Evolutionary conservation across 257 asterid genomes (phyloP).

Genomic region (Solanum habrochaites): DNA sequence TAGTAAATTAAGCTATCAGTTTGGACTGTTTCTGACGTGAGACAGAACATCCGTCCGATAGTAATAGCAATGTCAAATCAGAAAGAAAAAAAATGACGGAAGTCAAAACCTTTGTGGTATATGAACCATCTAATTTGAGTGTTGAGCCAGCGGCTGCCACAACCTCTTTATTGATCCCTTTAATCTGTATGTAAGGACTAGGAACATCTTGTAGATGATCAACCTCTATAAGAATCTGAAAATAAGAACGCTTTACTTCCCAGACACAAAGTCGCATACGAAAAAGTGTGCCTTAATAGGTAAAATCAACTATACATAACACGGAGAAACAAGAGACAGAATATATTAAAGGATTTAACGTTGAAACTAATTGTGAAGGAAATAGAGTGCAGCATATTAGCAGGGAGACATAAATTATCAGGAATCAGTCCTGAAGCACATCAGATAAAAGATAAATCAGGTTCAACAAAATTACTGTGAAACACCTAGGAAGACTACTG

Average conservation of each 20-base stretch:
- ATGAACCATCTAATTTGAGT: constrained; percentile 80
- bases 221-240: constrained; percentile 87
- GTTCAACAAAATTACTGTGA: not conserved
- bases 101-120: constrained; percentile 77
- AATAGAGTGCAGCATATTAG: not conserved
- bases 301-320: not conserved
- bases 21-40: not conserved
- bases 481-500: not conserved
- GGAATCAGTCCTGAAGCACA: not conserved
- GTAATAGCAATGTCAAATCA: not conserved
- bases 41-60: not conserved
- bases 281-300: not conserved
- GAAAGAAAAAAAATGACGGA: not conserved
- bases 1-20: constrained; percentile 5
- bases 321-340: not conserved
- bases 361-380: not conserved
- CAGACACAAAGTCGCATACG: not conserved
- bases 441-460: not conserved
- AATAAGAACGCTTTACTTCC: not conserved
- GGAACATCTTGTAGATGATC: constrained; percentile 94
- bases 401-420: not conserved
- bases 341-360: not conserved
- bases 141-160: constrained; percentile 82
- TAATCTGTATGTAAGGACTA: constrained; percentile 82
- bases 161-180: constrained; percentile 77